Evolutionary conservation across 208 protist genomes (phyloP).

Genomic region (Herpetomonas samuelpessoai): DNA sequence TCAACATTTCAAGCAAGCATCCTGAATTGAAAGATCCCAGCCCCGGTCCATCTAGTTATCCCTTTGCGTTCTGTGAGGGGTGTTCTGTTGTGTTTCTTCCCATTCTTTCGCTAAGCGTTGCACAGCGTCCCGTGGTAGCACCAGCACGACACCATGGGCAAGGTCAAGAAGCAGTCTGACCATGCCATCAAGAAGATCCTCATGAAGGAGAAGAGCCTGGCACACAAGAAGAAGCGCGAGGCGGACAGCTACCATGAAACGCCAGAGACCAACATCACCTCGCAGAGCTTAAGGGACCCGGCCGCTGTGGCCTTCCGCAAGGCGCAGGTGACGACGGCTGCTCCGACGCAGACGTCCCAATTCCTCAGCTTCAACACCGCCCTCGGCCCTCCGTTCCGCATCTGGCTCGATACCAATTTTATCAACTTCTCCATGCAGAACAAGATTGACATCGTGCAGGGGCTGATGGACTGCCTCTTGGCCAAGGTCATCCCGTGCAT

Average conservation of each 20-base stretch:
- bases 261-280: slow-evolving; percentile 30
- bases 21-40: too few species aligned
- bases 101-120: too few species aligned
- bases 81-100: too few species aligned
- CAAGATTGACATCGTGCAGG: slow-evolving; percentile 98
- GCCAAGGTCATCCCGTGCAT: slow-evolving; percentile 98
- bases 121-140: too few species aligned
- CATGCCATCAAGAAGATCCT: slow-evolving; percentile 89
- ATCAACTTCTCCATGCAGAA: slow-evolving; percentile 99
- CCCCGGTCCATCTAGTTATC: too few species aligned
- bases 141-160: slow-evolving; percentile 75
- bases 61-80: too few species aligned
- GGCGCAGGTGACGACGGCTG: slow-evolving; percentile 57
- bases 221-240: slow-evolving; percentile 87
- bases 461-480: slow-evolving; percentile 98
- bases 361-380: slow-evolving; percentile 98
- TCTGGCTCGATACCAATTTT: slow-evolving; percentile 99
- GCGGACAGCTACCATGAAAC: slow-evolving; percentile 63
- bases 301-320: slow-evolving; percentile 65
- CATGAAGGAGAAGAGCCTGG: slow-evolving; percentile 88
- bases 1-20: too few species aligned
- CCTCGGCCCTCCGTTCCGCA: slow-evolving; percentile 98
- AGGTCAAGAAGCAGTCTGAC: slow-evolving; percentile 62
- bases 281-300: slow-evolving; percentile 56
- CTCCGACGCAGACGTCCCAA: slow-evolving; percentile 69